Evolutionary conservation across 108 stramenopile species (phyloP).

Genomic region (Cyclotella cryptica): DNA sequence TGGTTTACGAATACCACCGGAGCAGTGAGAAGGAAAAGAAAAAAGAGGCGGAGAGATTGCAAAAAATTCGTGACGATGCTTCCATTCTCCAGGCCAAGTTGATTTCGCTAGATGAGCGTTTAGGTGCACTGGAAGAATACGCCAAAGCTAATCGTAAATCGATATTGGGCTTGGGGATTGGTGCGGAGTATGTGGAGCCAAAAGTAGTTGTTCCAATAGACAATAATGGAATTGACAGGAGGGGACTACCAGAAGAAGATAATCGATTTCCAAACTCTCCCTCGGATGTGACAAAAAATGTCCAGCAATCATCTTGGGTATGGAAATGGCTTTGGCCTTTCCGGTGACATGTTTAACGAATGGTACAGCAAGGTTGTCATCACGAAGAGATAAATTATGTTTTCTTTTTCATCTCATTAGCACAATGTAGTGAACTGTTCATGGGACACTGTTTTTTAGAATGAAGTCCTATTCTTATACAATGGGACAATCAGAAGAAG

Average conservation of each 20-base stretch:
- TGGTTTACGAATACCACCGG: conserved; percentile 81
- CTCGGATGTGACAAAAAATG: no score
- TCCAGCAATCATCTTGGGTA: no score
- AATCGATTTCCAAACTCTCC: background rate
- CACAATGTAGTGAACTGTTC: no score
- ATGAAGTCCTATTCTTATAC: no score
- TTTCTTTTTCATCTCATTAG: no score
- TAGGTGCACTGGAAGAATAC: conserved; percentile 77
- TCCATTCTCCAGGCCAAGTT: conserved; percentile 72
- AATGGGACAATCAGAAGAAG: background rate
- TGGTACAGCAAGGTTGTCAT: no score
- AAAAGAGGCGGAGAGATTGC: conserved; percentile 60
- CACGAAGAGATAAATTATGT: no score
- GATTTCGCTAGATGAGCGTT: conserved; percentile 64
- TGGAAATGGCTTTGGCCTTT: no score
- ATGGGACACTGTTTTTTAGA: no score
- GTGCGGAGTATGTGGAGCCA: conserved; percentile 56
- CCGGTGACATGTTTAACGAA: no score
- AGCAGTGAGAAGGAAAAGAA: conserved; percentile 57
- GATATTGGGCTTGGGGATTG: conserved; percentile 42
- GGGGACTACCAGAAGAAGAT: background rate
- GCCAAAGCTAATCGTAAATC: conserved; percentile 55
- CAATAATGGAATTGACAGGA: background rate
- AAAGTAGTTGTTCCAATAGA: conserved; percentile 13
- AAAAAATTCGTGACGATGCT: conserved; percentile 56